Percentiles rank a stretch among this genome's conserved stretches.
phyloP scores from a whole-genome alignment of 192 early-diverging fungal species.

The Coemansia reversa region DNA sequence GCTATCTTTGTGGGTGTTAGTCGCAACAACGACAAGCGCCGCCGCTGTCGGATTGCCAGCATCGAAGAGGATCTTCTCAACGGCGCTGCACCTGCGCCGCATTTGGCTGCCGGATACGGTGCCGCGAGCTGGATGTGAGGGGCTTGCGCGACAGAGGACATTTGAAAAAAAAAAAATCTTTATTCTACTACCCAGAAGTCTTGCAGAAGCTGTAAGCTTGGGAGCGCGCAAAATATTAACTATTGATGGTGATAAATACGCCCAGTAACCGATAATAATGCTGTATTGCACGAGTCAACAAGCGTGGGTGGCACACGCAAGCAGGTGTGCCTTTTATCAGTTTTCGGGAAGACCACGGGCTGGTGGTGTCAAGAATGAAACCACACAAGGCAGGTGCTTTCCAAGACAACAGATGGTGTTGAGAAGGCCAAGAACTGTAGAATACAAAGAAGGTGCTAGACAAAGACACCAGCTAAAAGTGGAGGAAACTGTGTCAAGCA shows the following conservation, averaged over 20 bases:
- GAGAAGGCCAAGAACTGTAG: constrained; percentile 1
- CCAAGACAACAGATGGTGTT: constrained; percentile 5
- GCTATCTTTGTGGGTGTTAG: constrained; percentile 16
- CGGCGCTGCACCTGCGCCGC: constrained; percentile 6
- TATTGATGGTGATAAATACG: constrained; percentile 10
- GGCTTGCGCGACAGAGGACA: constrained; percentile 8
- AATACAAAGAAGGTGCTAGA: constrained; percentile 13
- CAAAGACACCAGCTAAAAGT: constrained; percentile 6
- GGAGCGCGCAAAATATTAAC: background rate
- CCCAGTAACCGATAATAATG: constrained; percentile 4
- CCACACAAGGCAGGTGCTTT: no score
- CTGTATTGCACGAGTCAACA: background rate
- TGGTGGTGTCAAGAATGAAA: background rate
- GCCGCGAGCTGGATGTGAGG: background rate
- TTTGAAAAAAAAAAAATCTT: background rate
- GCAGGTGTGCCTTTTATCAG: no score
- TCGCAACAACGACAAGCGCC: constrained; percentile 18
- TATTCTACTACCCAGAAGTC: constrained; percentile 4
- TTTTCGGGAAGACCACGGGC: constrained; percentile 4
- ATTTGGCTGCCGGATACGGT: constrained; percentile 4
- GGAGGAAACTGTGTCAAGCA: constrained; percentile 4
- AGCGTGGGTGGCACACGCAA: no score
- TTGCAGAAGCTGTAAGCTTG: background rate
- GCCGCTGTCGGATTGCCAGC: constrained; percentile 17
- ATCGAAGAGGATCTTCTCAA: constrained; percentile 12